Percentiles rank a stretch among this genome's conserved stretches.
phyloP scores from a whole-genome alignment of 2,329 filamentous ascomycete genomes.

The Chaetomium olivaceum region DNA sequence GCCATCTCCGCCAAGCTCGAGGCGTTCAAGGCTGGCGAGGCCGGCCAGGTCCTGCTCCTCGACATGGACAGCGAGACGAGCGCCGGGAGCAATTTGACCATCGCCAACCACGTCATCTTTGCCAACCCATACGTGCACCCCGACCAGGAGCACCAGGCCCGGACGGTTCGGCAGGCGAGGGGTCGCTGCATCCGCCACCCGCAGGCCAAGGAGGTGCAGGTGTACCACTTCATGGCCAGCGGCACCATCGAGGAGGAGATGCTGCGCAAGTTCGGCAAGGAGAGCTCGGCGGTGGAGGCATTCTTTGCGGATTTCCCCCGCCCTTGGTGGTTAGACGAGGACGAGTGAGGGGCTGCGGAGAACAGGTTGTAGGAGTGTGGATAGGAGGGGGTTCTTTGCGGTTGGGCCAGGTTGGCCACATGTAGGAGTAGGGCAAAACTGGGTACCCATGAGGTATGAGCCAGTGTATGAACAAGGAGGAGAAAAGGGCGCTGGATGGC shows the following conservation, averaged over 20 bases:
- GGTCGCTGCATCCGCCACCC: slow-evolving; percentile 45
- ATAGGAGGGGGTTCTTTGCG: neutral
- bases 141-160: slow-evolving; percentile 38
- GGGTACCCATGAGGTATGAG: neutral
- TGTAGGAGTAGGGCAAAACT: neutral
- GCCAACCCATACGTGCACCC: slow-evolving; percentile 39
- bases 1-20: slow-evolving; percentile 27
- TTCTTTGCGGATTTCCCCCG: slow-evolving; percentile 7
- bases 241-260: slow-evolving; percentile 46
- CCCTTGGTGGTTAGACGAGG: slow-evolving; percentile 21
- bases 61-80: slow-evolving; percentile 43
- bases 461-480: neutral
- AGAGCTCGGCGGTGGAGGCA: neutral
- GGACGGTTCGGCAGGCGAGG: slow-evolving; percentile 43
- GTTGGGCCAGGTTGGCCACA: neutral
- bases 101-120: slow-evolving; percentile 48
- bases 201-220: slow-evolving; percentile 41
- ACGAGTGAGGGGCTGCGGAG: neutral
- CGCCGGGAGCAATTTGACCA: slow-evolving; percentile 45
- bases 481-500: neutral
- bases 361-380: neutral
- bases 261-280: slow-evolving; percentile 22
- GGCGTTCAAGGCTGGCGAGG: slow-evolving; percentile 33
- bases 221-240: slow-evolving; percentile 44
- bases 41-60: slow-evolving; percentile 40